Evolutionary conservation across 495 filamentous ascomycete genomes (phyloP).

Genomic region (Trichoderma virens): DNA sequence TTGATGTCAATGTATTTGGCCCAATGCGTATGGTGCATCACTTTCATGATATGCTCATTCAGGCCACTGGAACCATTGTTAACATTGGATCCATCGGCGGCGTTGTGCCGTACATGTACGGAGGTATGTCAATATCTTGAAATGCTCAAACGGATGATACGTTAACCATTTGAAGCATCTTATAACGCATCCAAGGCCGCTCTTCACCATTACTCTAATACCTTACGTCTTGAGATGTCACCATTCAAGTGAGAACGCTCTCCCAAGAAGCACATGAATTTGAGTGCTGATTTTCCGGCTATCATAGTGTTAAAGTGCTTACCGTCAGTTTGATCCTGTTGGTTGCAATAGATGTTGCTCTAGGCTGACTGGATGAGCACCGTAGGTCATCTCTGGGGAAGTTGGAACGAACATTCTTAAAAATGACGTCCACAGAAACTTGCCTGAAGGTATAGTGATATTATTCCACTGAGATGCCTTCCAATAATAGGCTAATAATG

Average conservation of each 20-base stretch:
- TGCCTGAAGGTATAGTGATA: slow-evolving; percentile 21
- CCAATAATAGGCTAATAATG: not conserved
- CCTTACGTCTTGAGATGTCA: slow-evolving; percentile 26
- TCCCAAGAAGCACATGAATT: not conserved
- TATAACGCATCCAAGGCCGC: slow-evolving; percentile 31
- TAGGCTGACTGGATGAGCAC: slow-evolving; percentile 10
- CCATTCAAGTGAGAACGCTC: slow-evolving; percentile 21
- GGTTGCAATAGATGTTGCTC: not conserved
- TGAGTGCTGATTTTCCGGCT: not conserved
- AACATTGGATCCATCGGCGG: slow-evolving; percentile 47
- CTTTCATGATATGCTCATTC: slow-evolving; percentile 45
- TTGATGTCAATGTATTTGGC: slow-evolving; percentile 57
- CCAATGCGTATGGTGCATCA: slow-evolving; percentile 46
- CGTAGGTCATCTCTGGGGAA: slow-evolving; percentile 28
- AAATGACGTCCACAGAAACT: slow-evolving; percentile 14
- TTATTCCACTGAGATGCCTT: not conserved
- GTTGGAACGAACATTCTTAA: slow-evolving; percentile 29
- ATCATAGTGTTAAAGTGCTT: not conserved
- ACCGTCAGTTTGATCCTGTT: not conserved
- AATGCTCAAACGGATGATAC: not conserved
- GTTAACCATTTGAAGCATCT: slow-evolving; percentile 13
- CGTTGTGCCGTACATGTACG: slow-evolving; percentile 33
- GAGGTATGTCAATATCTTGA: slow-evolving; percentile 14
- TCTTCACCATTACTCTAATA: slow-evolving; percentile 24
- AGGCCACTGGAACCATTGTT: slow-evolving; percentile 45